Evolutionary conservation across 805 yeast species (phyloP), one percentile per base, ranked within the genome.

Genomic region (Nadsonia fulvescens): DNA sequence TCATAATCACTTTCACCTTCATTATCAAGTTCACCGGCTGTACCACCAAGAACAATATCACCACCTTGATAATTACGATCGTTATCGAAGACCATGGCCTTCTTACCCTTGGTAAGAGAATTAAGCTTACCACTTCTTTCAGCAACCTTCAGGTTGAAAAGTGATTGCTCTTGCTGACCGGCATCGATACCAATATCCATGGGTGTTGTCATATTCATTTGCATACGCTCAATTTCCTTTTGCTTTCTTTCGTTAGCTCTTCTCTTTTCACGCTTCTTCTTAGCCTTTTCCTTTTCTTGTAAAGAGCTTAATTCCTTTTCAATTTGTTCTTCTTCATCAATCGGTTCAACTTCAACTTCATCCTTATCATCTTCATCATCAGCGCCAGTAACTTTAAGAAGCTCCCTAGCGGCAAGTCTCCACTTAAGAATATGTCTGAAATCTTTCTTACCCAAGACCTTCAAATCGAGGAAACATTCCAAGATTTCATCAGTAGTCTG

Each of bases 121-220:
- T 67, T 66, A 30, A 81, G 51, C 36, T 75, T 67, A 23, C 95
- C 96, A 3, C 93, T 71, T 49, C 75, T 76, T 48, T 78, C 78
- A 3, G 94, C 94, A n/a, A 65, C 53, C 42, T 70, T 74, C 46
- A 89, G 60, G 43, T 73, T 79, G 56, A 89, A 89, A 32, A 81
- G 56, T 1, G 83, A 64, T 29, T 74, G 61, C 18, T 89, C 93
- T 32, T 68, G 58, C 28, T 65, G 64, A 10, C 79, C 86, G 10
- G 94, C 93, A 46, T 89, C 98, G 29, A 79, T 60, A 63, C 96
- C 95, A 35, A 89, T 70, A 43, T 82, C 92, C 56, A 64, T 67
- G 43, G 92, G 93, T 5, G 94, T 78, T 32, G 77, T 58, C 93
- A 89, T 83, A 49, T 78, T 79, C 86, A 89, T 73, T 54, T 89